Base-by-base conservation (phyloP, 495 filamentous ascomycete genomes). In the Tuber aestivum region DNA sequence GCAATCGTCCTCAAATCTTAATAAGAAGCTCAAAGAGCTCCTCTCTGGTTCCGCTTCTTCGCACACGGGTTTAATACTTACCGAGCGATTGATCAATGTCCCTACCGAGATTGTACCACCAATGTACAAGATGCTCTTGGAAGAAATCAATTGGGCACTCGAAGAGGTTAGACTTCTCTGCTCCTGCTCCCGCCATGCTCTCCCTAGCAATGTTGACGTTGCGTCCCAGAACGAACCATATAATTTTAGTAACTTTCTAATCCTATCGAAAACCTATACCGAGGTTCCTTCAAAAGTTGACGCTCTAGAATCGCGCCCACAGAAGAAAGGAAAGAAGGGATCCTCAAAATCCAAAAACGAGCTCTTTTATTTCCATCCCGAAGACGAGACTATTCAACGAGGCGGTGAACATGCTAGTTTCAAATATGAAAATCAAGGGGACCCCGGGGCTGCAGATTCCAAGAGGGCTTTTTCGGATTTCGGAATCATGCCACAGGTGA, bases 11-110 rank as follows among this genome's bases (percentile, higher is more conserved):
- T 83, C 88, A 16, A 85, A 86, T 44, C 86, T 94, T 44, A 72
- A 79, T 21, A 84, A 87, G 4, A 82, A 85, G 2, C 84, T 94
- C 18, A 80, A 86, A 4, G 71, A 84, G 5, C 86, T 94, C 61
- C 85, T 94, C 42, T 84, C 88, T 3, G 85, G 88, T 8, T 81
- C 84, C 9, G 86, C 77, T 16, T 76, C 84, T 14, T 86, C 89
- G 7, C 87, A 89, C 70, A 88, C 97, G 65, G 96, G 95, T 0
- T 86, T 99, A 10, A 89, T 99, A 61, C 86, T 99, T 41, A 92
- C 93, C 0, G 96, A 99, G 84, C 89, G 95, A 23, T 84, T 98
- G 76, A 92, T 98, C 87, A 99, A 99, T 85, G 93, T 97, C 87
- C 96, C 96, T 27, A 86, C 92, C 40, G 92, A 97, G 85, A 90